Evolutionary conservation across 306 rosid genomes (phyloP), one percentile per base, ranked within the genome.

Genomic region (Quercus engelmannii): DNA sequence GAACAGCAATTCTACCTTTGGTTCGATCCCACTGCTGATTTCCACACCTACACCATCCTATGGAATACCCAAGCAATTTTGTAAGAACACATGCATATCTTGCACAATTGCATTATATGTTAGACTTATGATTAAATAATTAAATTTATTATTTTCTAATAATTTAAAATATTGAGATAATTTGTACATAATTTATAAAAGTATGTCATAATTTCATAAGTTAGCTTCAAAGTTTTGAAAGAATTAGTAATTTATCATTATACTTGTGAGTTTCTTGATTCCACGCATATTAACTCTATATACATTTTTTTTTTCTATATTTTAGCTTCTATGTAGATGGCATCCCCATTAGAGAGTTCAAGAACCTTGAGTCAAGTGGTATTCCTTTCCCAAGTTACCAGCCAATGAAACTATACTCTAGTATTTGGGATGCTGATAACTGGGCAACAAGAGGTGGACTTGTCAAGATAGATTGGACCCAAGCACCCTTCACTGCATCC

Each of bases 341-440:
- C n/a, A 75, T 55, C 1, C 79, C 90, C 33, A 77, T 87, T 1
- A 74, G 88, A 35, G 85, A 82, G 69, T 87, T 61, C 82, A 82
- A 80, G 83, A 87, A 87, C 81, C 15, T 19, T 41, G 85, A 80
- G 20, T 13, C 77, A 0, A 63, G 5, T 1, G 88, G 86, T 0
- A 13, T 74, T 20, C 77, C 86, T 5, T 88, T 51, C 77, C 89
- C 83, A 28, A 49, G 18, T 7, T 1, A 25, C 49, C 86, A 83
- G 43, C 73, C 89, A 11, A 85, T 86, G 91, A 81, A 73, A 28
- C 6, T 88, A 7, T 81, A 85, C 43, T 75, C 85, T 1, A 88
- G 88, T 71, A 72, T 88, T 4, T 88, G 91, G 88, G 64, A 86
- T 30, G 91, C 85, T 0, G 91, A 85, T 43, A 71, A 81, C 19